Evolutionary conservation across 352 stramenopile genomes (phyloP).

Genomic region (Globisporangium okanoganense): DNA sequence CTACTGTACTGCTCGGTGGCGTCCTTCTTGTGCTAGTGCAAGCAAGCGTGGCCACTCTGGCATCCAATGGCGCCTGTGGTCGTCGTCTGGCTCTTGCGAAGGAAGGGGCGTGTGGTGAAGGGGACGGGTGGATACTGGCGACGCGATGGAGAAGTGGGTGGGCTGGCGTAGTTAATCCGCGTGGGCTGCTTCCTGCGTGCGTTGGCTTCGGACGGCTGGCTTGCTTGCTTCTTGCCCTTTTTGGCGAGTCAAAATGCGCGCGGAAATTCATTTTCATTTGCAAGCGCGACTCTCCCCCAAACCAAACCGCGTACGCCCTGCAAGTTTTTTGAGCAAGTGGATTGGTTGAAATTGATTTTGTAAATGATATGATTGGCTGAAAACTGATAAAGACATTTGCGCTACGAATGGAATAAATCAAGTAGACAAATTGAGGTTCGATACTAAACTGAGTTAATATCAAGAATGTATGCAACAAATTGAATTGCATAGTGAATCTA

Average conservation of each 20-base stretch:
- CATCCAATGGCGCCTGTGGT: too few species aligned
- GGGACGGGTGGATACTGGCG: not conserved
- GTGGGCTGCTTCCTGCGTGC: not conserved
- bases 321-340: not conserved
- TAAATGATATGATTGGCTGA: conserved; percentile 22
- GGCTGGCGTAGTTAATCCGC: not conserved
- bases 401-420: not conserved
- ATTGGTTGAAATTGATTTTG: conserved; percentile 26
- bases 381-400: too few species aligned
- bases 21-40: not conserved
- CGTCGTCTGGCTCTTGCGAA: too few species aligned
- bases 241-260: conserved; percentile 14
- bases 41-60: not conserved
- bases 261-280: conserved; percentile 4
- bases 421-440: not conserved
- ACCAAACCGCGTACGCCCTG: not conserved
- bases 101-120: not conserved
- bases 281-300: conserved; percentile 10
- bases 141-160: not conserved
- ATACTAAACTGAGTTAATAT: not conserved
- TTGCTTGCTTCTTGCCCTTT: conserved; percentile 4
- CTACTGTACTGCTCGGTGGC: too few species aligned
- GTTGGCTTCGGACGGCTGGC: too few species aligned
- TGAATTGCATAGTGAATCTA: not conserved
- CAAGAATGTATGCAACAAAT: not conserved